Conservation (phyloP, 2,329 filamentous ascomycete genomes). For the Cryphonectria nitschkei region DNA sequence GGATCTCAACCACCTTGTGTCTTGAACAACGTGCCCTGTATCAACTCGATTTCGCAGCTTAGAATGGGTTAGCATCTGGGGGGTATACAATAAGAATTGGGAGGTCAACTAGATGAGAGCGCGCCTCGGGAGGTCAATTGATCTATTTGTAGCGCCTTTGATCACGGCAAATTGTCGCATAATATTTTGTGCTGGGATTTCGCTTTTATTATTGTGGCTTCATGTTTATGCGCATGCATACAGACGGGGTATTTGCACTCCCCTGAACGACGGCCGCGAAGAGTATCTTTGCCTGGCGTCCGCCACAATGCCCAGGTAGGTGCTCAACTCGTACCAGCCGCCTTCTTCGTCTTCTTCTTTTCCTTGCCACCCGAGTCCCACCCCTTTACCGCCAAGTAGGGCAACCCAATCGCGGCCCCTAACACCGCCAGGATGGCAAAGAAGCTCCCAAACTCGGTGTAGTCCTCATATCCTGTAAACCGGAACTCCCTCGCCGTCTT, state of each 20-base stretch:
- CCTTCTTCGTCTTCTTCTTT: slow-evolving; percentile 30
- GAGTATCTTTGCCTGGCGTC: neutral
- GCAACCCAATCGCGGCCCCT: slow-evolving; percentile 49
- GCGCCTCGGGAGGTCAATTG: slow-evolving; percentile 16
- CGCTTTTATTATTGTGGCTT: neutral
- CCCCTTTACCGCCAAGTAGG: slow-evolving; percentile 46
- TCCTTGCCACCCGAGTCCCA: slow-evolving; percentile 32
- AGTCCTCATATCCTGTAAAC: slow-evolving; percentile 39
- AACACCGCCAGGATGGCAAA: slow-evolving; percentile 54
- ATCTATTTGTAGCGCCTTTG: slow-evolving; percentile 1
- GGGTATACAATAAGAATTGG: slow-evolving; percentile 7
- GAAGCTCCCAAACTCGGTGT: slow-evolving; percentile 47
- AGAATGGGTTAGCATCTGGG: slow-evolving; percentile 23
- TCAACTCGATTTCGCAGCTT: slow-evolving; percentile 24
- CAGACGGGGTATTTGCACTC: neutral
- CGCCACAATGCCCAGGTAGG: neutral
- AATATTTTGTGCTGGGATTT: neutral
- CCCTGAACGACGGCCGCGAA: neutral
- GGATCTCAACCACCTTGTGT: slow-evolving; percentile 21
- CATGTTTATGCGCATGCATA: neutral
- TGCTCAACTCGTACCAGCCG: neutral
- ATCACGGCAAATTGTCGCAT: too few relatives aligned
- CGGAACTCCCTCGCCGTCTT: slow-evolving; percentile 44
- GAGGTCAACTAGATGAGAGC: slow-evolving; percentile 31
- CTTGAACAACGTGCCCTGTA: slow-evolving; percentile 21